These are phyloP conservation scores for Tulasnella sp. DNA, from an alignment of 768 basidiomycete species.

Conservation along the genomic window DNA sequence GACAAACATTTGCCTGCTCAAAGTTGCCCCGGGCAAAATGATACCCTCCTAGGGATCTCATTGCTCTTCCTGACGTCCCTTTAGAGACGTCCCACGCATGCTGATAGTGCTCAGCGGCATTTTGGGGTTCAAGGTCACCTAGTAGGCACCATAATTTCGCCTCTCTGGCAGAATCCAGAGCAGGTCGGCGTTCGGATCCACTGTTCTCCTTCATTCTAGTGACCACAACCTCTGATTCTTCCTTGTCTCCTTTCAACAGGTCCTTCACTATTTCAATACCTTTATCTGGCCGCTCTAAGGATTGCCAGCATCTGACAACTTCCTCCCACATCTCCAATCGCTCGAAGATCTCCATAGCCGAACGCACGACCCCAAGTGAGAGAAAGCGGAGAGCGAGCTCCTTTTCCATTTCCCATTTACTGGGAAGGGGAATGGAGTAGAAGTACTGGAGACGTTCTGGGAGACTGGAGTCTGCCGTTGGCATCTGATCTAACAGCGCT, in stretches of 20 bases:
- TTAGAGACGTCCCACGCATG: conserved; percentile 74
- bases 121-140: conserved; percentile 74
- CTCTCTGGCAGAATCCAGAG: conserved; percentile 54
- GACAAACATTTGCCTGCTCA: conserved; percentile 44
- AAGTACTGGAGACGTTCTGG: conserved; percentile 68
- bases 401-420: conserved; percentile 84
- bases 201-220: conserved; percentile 43
- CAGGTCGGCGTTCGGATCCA: conserved; percentile 30
- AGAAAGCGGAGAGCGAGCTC: conserved; percentile 80
- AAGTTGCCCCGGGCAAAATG: conserved; percentile 61
- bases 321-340: conserved; percentile 98
- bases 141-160: conserved; percentile 93
- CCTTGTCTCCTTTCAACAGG: conserved; percentile 66
- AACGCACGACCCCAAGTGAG: conserved; percentile 73
- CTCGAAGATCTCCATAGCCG: conserved; percentile 87
- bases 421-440: conserved; percentile 70
- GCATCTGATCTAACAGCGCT: conserved; percentile 94
- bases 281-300: conserved; percentile 64
- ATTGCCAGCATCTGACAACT: conserved; percentile 75
- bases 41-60: conserved; percentile 80
- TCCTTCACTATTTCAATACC: conserved; percentile 74
- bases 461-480: conserved; percentile 61
- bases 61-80: conserved; percentile 73
- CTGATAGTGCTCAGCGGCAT: conserved; percentile 60
- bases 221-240: conserved; percentile 63